Percentiles rank a stretch among this genome's conserved stretches.
phyloP scores from a whole-genome alignment of 2,329 filamentous ascomycete genomes.

The Alternaria triticimaculans region DNA sequence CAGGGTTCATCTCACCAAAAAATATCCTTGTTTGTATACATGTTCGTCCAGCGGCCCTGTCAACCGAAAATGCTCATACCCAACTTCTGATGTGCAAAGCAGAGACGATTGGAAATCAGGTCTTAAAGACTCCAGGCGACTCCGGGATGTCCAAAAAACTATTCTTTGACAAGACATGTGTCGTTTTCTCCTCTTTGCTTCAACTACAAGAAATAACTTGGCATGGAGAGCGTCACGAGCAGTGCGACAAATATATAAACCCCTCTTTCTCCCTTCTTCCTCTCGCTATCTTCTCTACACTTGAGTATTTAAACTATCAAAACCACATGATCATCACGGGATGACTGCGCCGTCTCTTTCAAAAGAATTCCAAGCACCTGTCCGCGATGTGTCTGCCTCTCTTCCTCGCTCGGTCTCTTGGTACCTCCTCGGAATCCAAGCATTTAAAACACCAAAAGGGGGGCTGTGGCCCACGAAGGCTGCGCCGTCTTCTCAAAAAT shows the following conservation, averaged over 20 bases:
- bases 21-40: too few species aligned
- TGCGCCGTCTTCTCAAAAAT: too few species aligned
- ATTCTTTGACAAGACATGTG: too few species aligned
- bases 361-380: too few species aligned
- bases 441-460: too few species aligned
- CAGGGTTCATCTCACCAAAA: neutral
- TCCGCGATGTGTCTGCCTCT: neutral
- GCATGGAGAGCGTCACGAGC: neutral
- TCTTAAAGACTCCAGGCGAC: neutral
- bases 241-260: neutral
- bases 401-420: neutral
- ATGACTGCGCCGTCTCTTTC: neutral
- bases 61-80: too few species aligned
- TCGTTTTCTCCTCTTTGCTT: too few species aligned
- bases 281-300: neutral
- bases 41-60: neutral
- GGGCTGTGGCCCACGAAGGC: too few species aligned
- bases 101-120: neutral
- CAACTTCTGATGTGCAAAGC: too few species aligned
- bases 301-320: neutral
- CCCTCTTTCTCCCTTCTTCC: neutral
- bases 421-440: too few species aligned
- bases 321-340: too few species aligned
- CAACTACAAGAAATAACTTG: too few species aligned
- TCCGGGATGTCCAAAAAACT: neutral